Conservation (phyloP, 1,284 basidiomycete genomes). For the Ganoderma multipileum region DNA sequence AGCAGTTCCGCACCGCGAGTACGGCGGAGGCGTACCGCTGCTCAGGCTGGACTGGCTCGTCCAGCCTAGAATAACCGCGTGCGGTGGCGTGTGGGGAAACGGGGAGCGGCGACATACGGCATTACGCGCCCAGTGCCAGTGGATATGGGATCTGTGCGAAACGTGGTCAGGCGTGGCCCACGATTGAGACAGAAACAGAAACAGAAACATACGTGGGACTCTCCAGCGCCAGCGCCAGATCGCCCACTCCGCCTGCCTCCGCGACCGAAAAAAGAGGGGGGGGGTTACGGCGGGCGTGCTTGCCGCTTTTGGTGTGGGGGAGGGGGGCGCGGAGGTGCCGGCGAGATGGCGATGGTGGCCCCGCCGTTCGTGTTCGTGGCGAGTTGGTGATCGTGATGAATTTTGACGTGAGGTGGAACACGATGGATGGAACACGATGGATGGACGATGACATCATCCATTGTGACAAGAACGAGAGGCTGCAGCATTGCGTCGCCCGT, state of each 20-base stretch:
- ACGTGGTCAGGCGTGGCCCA: not conserved
- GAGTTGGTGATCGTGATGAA: not conserved
- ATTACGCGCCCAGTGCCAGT: not conserved
- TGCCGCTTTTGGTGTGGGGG: not conserved
- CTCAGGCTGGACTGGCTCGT: not conserved
- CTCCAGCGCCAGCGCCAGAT: not conserved
- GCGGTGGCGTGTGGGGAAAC: not conserved
- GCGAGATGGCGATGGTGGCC: not conserved
- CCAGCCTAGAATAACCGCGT: slow-evolving; percentile 3
- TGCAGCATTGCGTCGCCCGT: not conserved
- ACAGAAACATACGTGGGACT: not conserved
- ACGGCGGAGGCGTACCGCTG: not conserved
- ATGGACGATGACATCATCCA: slow-evolving; percentile 2
- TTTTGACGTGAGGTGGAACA: not conserved
- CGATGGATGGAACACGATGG: no score
- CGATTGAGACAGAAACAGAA: not conserved
- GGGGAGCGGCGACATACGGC: not conserved
- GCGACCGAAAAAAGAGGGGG: not conserved
- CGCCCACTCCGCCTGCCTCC: not conserved
- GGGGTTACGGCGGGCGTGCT: not conserved
- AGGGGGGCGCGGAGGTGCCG: not conserved
- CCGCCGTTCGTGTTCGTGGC: not conserved
- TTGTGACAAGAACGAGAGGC: not conserved
- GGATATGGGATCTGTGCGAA: not conserved
- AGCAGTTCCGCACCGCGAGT: not conserved